Conservation (phyloP, 768 basidiomycete genomes). For the Cantharellus anzutake region DNA sequence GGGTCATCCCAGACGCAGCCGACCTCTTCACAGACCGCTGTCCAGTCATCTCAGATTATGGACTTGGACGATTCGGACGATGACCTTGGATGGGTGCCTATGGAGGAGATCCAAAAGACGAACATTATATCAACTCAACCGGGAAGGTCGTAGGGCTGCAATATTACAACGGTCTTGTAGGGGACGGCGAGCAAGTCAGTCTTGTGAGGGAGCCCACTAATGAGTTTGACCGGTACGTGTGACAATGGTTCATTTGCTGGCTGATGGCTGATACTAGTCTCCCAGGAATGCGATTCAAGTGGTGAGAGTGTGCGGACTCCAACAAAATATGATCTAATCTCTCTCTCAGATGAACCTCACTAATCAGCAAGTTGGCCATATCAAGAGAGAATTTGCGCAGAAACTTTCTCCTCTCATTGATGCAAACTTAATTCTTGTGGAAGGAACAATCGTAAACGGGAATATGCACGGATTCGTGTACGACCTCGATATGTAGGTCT, state of each 20-base stretch:
- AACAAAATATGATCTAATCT: neutral
- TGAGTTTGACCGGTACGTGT: slow-evolving; percentile 31
- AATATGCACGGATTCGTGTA: slow-evolving; percentile 27
- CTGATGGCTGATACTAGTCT: neutral
- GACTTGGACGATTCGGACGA: slow-evolving; percentile 19
- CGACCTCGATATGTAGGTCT: neutral
- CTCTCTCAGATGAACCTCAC: slow-evolving; percentile 35
- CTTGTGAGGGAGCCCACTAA: slow-evolving; percentile 51
- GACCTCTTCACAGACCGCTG: neutral
- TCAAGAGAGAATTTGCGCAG: slow-evolving; percentile 26
- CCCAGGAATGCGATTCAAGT: slow-evolving; percentile 60
- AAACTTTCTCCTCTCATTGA: slow-evolving; percentile 61
- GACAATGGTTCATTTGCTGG: neutral
- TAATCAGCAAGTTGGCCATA: slow-evolving; percentile 58
- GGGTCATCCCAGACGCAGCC: neutral
- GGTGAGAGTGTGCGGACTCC: slow-evolving; percentile 4
- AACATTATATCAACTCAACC: slow-evolving; percentile 39
- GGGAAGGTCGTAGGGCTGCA: slow-evolving; percentile 67
- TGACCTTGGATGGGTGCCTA: slow-evolving; percentile 16
- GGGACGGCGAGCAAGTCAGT: slow-evolving; percentile 55
- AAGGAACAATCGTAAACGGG: slow-evolving; percentile 51
- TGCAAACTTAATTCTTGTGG: slow-evolving; percentile 37
- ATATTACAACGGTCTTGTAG: slow-evolving; percentile 55
- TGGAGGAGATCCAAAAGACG: slow-evolving; percentile 28
- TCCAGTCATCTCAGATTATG: neutral